These are phyloP conservation scores for Bacidia rubella DNA, from an alignment of 495 filamentous ascomycete genomes.

Conservation along the genomic window DNA sequence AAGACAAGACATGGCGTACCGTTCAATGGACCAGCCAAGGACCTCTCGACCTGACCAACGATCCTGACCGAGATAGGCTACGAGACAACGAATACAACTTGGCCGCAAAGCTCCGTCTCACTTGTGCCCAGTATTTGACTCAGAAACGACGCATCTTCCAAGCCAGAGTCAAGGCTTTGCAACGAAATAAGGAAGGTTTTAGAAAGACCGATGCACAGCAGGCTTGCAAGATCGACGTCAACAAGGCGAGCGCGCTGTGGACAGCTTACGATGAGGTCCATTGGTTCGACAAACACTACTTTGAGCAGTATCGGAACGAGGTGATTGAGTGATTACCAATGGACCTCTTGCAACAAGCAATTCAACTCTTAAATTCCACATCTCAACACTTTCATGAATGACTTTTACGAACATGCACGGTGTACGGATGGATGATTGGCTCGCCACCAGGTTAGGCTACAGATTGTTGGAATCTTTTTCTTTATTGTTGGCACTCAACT, in stretches of 20 bases:
- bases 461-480: neutral
- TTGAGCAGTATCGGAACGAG: constrained; percentile 33
- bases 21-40: too few relatives aligned
- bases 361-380: neutral
- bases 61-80: constrained; percentile 63
- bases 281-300: constrained; percentile 61
- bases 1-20: too few relatives aligned
- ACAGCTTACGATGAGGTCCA: constrained; percentile 79
- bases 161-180: constrained; percentile 53
- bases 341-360: neutral
- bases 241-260: constrained; percentile 96
- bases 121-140: constrained; percentile 82
- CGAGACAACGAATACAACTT: constrained; percentile 68
- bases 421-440: neutral
- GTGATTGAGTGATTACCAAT: neutral
- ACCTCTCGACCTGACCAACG: constrained; percentile 62
- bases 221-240: constrained; percentile 95
- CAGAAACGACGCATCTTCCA: constrained; percentile 91
- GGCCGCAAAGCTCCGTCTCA: constrained; percentile 68
- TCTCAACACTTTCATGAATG: neutral
- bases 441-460: neutral
- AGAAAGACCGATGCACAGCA: constrained; percentile 96
- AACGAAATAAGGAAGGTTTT: constrained; percentile 63
- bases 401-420: neutral
- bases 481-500: neutral